Base-by-base conservation (phyloP, 2,329 filamentous ascomycete genomes). In the Nemania serpens region DNA sequence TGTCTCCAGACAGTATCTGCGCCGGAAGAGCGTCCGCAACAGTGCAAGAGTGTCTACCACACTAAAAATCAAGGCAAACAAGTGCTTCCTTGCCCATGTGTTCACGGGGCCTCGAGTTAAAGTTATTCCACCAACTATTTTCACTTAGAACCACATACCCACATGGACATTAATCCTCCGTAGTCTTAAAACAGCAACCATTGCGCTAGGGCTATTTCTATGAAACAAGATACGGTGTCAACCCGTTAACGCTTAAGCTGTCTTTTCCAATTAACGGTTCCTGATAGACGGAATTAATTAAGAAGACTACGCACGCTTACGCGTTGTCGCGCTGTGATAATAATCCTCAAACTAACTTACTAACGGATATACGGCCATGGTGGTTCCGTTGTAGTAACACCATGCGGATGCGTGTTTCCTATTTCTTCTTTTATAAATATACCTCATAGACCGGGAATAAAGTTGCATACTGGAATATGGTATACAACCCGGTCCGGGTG, bases 61-160 rank as follows among this genome's bases (percentile, higher is more conserved):
- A n/a, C n/a, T n/a, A n/a, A n/a, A n/a, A n/a, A n/a, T n/a, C n/a
- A n/a, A n/a, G n/a, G n/a, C n/a, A n/a, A n/a, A n/a, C n/a, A n/a
- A n/a, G n/a, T n/a, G n/a, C n/a, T n/a, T n/a, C n/a, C n/a, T n/a
- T n/a, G n/a, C n/a, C n/a, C n/a, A n/a, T n/a, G n/a, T n/a, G n/a
- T n/a, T n/a, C n/a, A n/a, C n/a, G n/a, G n/a, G n/a, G n/a, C n/a
- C n/a, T n/a, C n/a, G n/a, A n/a, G n/a, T 36, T 17, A 20, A 33
- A 58, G 51, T 55, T 63, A 59, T 61, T 65, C 64, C 64, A 63
- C 64, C 64, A 66, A 66, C 64, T 59, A 43, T 39, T 25, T 41
- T 43, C 9, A 33, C 34, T 22, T n/a, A 54, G 59, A 36, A 48
- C 49, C 55, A 42, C 56, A 37, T 29, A 58, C 48, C 11, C 34